These are phyloP conservation scores for Penicillium sp. DNA, from an alignment of 2,329 filamentous ascomycete genomes.

Conservation along the genomic window DNA sequence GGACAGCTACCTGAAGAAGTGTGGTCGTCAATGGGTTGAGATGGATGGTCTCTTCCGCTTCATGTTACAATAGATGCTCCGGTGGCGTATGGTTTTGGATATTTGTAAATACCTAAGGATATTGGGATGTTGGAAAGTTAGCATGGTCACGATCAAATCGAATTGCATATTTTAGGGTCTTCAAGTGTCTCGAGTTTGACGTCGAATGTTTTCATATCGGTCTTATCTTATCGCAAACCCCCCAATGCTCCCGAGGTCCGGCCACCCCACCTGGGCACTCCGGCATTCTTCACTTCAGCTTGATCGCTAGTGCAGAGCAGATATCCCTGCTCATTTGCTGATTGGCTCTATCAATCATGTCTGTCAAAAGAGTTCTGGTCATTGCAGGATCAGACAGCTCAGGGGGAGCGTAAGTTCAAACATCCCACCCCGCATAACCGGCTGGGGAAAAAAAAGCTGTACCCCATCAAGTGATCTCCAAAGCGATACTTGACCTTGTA, in stretches of 20 bases:
- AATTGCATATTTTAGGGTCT: conserved; percentile 8
- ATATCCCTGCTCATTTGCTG: neutral
- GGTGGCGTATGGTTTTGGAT: conserved; percentile 19
- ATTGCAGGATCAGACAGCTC: conserved; percentile 90
- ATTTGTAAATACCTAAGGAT: conserved; percentile 29
- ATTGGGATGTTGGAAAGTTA: conserved; percentile 5
- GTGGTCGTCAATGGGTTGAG: conserved; percentile 86
- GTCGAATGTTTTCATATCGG: neutral
- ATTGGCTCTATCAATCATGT: conserved; percentile 31
- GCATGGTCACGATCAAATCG: conserved; percentile 10
- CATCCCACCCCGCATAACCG: neutral
- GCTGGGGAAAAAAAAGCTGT: neutral
- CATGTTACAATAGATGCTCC: conserved; percentile 48
- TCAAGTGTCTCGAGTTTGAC: neutral
- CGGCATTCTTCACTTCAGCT: conserved; percentile 12
- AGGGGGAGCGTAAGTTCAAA: conserved; percentile 73
- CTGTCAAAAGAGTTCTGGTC: conserved; percentile 63
- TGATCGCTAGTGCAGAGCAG: neutral
- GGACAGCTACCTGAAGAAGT: conserved; percentile 82
- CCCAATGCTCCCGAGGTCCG: neutral
- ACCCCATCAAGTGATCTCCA: neutral
- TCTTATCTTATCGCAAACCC: conserved; percentile 1
- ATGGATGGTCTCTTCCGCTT: conserved; percentile 82
- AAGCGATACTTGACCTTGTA: neutral
- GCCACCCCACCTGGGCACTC: conserved; percentile 17